Base-by-base conservation (phyloP, 768 basidiomycete species). In the Termitomyces sp. region DNA sequence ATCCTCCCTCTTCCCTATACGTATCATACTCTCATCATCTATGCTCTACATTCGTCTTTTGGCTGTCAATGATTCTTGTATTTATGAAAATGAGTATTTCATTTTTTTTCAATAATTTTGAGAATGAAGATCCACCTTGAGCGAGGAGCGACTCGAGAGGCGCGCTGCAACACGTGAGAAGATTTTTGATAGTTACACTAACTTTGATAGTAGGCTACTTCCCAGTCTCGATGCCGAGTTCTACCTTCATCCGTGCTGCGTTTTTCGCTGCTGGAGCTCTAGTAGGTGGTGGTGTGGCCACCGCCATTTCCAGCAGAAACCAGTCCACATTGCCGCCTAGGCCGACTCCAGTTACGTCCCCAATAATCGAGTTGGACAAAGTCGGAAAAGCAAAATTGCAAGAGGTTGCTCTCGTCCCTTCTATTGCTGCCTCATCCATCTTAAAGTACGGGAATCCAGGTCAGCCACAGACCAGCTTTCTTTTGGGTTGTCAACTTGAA, bases 381-480 rank as follows among this genome's bases (percentile, higher is more conserved):
- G 72, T 73, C 32, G 84, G 83, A 5, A 76, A 69, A 59, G 73
- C 82, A n/a, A 72, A 66, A 50, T 65, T 85, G 37, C 73, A 79
- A 57, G 72, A 74, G 32, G 65, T 74, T 57, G 74, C 73, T 34
- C 67, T 72, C 51, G 70, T 70, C 36, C 59, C 72, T 31, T 65
- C 68, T 37, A 66, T 67, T 20, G 66, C 57, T 38, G 65, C 67
- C 15, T 69, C 72, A 49, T 68, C 72, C 36, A 80, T 87, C 3
- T 73, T 94, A 61, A 94, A 87, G 70, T 87, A 91, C 67, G 92
- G 92, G 9, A 82, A 92, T 69, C 94, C 93, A 65, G 92, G 92
- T 92, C 62, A 63, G 82, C 71, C 14, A 25, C 12, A 15, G 10
- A 14, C 5, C 8, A 37, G 2, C 17, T 5, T 20, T 49, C n/a